Evolutionary conservation across 2,329 filamentous ascomycete genomes (phyloP).

Genomic region (Cercospora brassicicola): DNA sequence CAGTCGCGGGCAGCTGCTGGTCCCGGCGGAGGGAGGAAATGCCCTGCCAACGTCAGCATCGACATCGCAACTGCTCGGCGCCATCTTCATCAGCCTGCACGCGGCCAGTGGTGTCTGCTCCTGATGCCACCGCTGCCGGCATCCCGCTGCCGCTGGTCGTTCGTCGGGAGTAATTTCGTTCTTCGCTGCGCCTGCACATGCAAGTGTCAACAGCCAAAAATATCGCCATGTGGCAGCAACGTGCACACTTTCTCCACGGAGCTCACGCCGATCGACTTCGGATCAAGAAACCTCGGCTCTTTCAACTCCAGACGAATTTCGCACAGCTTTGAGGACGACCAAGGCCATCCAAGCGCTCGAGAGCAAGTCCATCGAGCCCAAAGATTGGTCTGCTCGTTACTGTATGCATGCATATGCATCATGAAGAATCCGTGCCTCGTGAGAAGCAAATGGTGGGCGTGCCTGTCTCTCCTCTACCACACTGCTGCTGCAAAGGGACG

Average conservation of each 20-base stretch:
- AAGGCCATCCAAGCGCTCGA: not conserved
- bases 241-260: not conserved
- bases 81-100: not conserved
- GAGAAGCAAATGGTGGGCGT: not conserved
- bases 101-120: not conserved
- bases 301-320: not conserved
- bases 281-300: not conserved
- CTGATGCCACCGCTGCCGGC: not conserved
- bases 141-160: not conserved
- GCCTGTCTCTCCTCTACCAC: not conserved
- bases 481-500: not conserved
- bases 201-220: not conserved
- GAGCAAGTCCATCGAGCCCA: not conserved
- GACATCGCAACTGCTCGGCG: not conserved
- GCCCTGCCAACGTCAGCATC: not conserved
- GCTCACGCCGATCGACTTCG: not conserved
- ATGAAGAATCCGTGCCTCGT: not conserved
- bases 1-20: not conserved
- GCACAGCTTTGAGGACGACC: not conserved
- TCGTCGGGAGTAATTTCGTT: not conserved
- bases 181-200: not conserved
- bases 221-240: not conserved
- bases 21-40: not conserved
- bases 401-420: not conserved
- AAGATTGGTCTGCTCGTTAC: conserved; percentile 6